Evolutionary conservation across 345 rosid genomes (phyloP), one percentile per base, ranked within the genome.

Genomic region (Cardamine resedifolia): DNA sequence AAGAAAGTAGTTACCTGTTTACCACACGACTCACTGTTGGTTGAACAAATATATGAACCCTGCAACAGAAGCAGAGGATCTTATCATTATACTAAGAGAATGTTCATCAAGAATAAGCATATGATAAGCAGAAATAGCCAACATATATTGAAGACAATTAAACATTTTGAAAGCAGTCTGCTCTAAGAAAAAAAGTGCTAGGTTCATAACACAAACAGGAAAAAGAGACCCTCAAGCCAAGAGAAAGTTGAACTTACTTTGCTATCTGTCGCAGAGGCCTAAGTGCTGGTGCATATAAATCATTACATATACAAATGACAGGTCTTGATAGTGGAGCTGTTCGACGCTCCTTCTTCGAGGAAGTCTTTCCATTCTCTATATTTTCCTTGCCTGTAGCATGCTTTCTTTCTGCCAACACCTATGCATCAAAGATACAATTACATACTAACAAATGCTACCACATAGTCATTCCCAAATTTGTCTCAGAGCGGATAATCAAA

Each of bases 221-320:
- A 56, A 62, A 51, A 33, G 24, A 64, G 56, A 49, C 48, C n/a
- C 48, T 71, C 47, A 20, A 67, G 45, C 5, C 18, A 49, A 30
- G 24, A 47, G 60, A 19, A 39, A 45, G 52, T 49, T 49, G 19
- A 51, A 82, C 96, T 82, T 85, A 95, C 99, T 95, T 88, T 24
- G 99, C 97, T 74, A 95, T 81, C 74, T 91, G 96, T 59, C 99
- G 96, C 73, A 95, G 78, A 68, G 89, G 96, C 74, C 97, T 84
- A 73, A 95, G 82, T 57, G 88, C 97, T 72, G 96, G 96, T 31
- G 90, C 89, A 78, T 95, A 95, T 19, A 91, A 84, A 78, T 95
- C 99, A 81, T 95, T 95, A 68, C 99, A 91, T 77, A 77, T 69
- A 78, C 80, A 79, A 76, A 93, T 84, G 66, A 95, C 93, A 57